These are phyloP conservation scores for Amphicarpaea edgeworthii DNA, from an alignment of 306 rosid species.

Conservation along the genomic window DNA sequence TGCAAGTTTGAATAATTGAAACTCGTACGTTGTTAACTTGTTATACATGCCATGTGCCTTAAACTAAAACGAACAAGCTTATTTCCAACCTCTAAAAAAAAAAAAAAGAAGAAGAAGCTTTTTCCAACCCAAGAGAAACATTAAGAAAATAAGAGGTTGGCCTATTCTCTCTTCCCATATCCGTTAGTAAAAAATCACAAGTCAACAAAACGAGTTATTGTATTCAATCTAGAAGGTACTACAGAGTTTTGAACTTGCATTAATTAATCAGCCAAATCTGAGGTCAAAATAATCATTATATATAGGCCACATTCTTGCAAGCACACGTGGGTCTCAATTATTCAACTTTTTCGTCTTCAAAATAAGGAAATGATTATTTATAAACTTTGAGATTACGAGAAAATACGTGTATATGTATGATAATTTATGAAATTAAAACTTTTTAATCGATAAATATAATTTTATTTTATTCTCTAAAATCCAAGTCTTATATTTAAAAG, in stretches of 20 bases:
- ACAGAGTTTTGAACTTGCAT: constrained; percentile 18
- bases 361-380: background rate
- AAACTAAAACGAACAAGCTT: constrained; percentile 15
- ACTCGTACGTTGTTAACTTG: constrained; percentile 18
- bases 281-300: constrained; percentile 6
- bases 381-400: background rate
- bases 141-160: background rate
- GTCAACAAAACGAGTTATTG: background rate
- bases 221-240: constrained; percentile 32
- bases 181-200: background rate
- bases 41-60: background rate
- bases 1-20: constrained; percentile 27
- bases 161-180: background rate
- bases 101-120: too few relatives aligned
- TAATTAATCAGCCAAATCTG: constrained; percentile 11
- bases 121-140: constrained; percentile 7
- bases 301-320: constrained; percentile 2
- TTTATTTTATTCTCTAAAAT: background rate
- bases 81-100: constrained; percentile 23
- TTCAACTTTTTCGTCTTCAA: background rate
- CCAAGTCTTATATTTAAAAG: background rate
- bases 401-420: background rate
- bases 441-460: background rate
- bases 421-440: background rate
- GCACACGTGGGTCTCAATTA: constrained; percentile 36